These are phyloP conservation scores for Chenopodium quinoa DNA, from an alignment of 148 eudicot species.

Conservation along the genomic window DNA sequence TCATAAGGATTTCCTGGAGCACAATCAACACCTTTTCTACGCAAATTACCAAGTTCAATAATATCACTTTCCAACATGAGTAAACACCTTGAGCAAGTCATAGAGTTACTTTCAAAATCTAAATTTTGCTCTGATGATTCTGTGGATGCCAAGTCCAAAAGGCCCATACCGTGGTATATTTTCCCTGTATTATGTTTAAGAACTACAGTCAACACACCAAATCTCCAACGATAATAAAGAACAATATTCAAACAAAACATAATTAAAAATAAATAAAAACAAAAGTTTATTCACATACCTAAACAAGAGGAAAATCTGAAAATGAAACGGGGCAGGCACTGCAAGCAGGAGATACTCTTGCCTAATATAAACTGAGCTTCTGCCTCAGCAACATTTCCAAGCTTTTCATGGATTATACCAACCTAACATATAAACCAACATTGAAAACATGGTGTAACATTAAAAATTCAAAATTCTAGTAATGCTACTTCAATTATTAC, in stretches of 20 bases:
- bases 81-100: constrained; percentile 65
- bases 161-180: constrained; percentile 53
- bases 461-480: constrained; percentile 1
- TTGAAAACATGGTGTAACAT: constrained; percentile 11
- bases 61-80: constrained; percentile 55
- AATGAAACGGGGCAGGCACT: constrained; percentile 58
- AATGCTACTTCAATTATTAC: background rate
- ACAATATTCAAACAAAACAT: constrained; percentile 3
- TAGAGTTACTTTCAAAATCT: constrained; percentile 30
- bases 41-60: constrained; percentile 59
- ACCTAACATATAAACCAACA: constrained; percentile 38
- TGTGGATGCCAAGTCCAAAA: constrained; percentile 55
- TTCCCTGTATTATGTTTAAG: constrained; percentile 48
- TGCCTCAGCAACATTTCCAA: constrained; percentile 86
- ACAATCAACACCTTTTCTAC: constrained; percentile 32
- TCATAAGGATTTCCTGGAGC: constrained; percentile 38
- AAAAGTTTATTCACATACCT: constrained; percentile 42
- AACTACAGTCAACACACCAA: constrained; percentile 10
- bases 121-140: constrained; percentile 63
- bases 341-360: constrained; percentile 57
- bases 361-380: constrained; percentile 73
- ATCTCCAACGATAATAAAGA: background rate
- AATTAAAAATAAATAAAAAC: background rate
- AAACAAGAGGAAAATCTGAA: constrained; percentile 59
- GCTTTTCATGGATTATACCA: constrained; percentile 66